Conservation (phyloP, 2,329 filamentous ascomycete genomes). For the Phialophora expanda region DNA sequence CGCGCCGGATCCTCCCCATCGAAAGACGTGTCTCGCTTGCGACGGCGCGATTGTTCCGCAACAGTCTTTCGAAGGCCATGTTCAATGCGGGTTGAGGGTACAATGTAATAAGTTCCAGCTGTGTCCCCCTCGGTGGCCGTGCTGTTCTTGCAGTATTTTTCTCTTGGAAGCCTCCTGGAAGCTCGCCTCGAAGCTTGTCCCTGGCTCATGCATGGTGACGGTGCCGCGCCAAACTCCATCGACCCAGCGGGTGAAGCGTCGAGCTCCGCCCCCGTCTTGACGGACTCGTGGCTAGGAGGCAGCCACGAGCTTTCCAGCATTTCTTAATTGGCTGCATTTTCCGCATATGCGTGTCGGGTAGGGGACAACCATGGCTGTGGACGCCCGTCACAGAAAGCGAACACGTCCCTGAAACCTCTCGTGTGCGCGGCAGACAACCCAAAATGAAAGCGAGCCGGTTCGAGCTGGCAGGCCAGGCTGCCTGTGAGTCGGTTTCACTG, state of each 20-base stretch:
- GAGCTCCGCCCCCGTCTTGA: slow-evolving; percentile 17
- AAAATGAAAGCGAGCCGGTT: background rate
- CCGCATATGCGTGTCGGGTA: slow-evolving; percentile 1
- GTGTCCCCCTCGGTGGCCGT: background rate
- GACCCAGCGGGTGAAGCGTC: slow-evolving; percentile 1
- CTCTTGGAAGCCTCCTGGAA: background rate
- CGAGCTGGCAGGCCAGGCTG: background rate
- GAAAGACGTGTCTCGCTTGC: background rate
- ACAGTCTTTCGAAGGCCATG: background rate
- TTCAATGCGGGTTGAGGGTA: background rate
- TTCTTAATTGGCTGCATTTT: slow-evolving; percentile 19
- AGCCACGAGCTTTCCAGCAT: slow-evolving; percentile 14
- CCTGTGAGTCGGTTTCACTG: background rate
- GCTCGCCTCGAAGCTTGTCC: background rate
- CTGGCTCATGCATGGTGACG: slow-evolving; percentile 1
- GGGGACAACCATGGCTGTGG: background rate
- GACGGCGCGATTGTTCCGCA: background rate
- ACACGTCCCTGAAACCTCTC: slow-evolving; percentile 4
- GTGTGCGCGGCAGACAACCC: background rate
- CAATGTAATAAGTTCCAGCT: background rate
- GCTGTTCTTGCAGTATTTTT: background rate
- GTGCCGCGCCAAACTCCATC: slow-evolving; percentile 1
- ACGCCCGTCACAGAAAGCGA: background rate
- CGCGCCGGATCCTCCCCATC: background rate
- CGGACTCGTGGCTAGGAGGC: slow-evolving; percentile 16